Conservation (phyloP, 2,329 filamentous ascomycete genomes). For the Arachnopeziza araneosa region DNA sequence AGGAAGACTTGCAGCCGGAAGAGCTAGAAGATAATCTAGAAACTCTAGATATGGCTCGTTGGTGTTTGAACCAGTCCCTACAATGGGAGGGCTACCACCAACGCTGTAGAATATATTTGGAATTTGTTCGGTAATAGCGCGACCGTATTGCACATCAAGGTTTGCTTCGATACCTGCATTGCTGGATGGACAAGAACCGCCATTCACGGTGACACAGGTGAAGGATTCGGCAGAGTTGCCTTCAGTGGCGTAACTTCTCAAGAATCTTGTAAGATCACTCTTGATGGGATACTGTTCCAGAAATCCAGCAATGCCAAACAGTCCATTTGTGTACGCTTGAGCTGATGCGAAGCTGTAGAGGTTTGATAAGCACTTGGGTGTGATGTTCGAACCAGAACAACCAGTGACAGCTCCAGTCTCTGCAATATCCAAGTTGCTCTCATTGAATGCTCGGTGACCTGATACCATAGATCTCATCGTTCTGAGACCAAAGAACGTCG, state of each 20-base stretch:
- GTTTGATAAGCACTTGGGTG: constrained; percentile 26
- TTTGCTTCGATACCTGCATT: constrained; percentile 43
- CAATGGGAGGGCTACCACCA: constrained; percentile 50
- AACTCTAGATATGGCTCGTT: constrained; percentile 67
- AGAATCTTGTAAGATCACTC: constrained; percentile 24
- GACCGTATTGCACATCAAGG: constrained; percentile 51
- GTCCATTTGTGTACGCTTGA: constrained; percentile 16
- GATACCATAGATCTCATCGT: constrained; percentile 24
- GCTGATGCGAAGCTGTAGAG: constrained; percentile 25
- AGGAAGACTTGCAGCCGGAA: constrained; percentile 47
- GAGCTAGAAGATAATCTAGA: constrained; percentile 51
- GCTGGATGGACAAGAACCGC: constrained; percentile 28
- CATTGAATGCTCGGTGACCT: constrained; percentile 4
- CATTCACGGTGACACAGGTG: constrained; percentile 23
- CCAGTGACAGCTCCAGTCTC: constrained; percentile 21
- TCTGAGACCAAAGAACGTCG: constrained; percentile 48
- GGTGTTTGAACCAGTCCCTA: constrained; percentile 41
- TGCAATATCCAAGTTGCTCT: not conserved
- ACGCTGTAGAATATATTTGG: constrained; percentile 51
- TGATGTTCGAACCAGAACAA: constrained; percentile 23
- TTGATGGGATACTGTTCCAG: constrained; percentile 24
- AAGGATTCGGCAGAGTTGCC: constrained; percentile 31
- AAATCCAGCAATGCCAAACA: constrained; percentile 27
- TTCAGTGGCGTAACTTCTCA: constrained; percentile 23
- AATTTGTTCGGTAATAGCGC: constrained; percentile 48